phyloP scores from a whole-genome alignment of 139 green algal species.

The Gonium pectorale region DNA sequence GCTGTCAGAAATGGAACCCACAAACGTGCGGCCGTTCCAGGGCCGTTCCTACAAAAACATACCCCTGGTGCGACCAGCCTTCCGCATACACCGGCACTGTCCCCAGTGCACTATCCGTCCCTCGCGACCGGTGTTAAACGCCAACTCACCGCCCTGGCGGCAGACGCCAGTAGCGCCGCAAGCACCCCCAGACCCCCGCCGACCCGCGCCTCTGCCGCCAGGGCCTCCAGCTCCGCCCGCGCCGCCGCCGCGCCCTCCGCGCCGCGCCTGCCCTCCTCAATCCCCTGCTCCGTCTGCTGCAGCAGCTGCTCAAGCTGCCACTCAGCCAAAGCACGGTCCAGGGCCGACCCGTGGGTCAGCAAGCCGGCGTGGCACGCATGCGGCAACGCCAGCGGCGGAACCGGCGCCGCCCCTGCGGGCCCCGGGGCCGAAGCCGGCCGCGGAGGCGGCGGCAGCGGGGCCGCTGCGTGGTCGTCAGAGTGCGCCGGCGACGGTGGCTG shows the following conservation, averaged over 20 bases:
- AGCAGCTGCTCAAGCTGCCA: slow-evolving; percentile 20
- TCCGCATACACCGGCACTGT: too few species aligned
- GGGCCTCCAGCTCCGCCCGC: neutral
- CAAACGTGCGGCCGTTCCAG: too few species aligned
- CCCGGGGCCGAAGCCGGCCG: too few species aligned
- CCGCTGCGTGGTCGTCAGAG: too few species aligned
- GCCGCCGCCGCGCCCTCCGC: neutral
- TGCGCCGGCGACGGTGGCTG: neutral
- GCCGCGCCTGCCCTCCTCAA: neutral
- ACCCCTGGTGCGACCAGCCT: too few species aligned
- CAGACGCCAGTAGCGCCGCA: neutral
- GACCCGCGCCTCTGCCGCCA: neutral
- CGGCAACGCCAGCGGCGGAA: too few species aligned
- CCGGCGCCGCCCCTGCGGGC: neutral
- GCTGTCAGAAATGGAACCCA: too few species aligned
- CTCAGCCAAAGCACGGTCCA: slow-evolving; percentile 1
- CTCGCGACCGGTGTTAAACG: too few species aligned
- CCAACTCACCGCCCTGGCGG: slow-evolving; percentile 13
- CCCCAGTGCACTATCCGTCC: too few species aligned
- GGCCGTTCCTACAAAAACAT: too few species aligned
- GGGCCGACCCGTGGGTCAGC: neutral
- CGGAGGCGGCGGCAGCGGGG: neutral
- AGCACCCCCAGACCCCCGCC: neutral
- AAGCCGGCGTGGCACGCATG: neutral
- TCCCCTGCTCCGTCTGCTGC: neutral